Evolutionary conservation across 1,139 yeast genomes (phyloP).

Genomic region (Magnusiomyces starmeri): DNA sequence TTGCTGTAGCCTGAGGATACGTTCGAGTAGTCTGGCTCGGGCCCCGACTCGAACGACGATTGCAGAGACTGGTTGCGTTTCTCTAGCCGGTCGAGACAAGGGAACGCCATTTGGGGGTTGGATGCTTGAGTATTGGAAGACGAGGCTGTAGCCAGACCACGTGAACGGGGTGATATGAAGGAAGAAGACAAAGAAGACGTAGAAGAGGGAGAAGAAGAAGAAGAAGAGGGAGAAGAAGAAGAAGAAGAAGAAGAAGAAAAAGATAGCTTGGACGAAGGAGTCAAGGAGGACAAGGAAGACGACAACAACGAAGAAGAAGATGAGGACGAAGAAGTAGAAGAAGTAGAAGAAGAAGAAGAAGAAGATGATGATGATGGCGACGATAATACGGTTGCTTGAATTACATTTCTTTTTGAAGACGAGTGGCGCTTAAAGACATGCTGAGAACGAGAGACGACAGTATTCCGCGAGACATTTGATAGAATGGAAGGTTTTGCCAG

Average conservation of each 20-base stretch:
- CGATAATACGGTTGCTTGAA: no score
- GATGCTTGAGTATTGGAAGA: conserved; percentile 26
- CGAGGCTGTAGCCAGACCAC: conserved; percentile 9
- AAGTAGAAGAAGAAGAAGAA: not conserved
- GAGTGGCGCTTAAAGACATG: no score
- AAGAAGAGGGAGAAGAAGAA: not conserved
- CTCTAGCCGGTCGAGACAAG: conserved; percentile 77
- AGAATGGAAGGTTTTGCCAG: no score
- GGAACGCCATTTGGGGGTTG: conserved; percentile 68
- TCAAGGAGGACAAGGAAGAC: not conserved
- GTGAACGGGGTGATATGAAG: not conserved
- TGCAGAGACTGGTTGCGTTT: conserved; percentile 41
- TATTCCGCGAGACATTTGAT: no score
- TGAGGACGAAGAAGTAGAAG: not conserved
- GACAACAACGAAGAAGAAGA: not conserved
- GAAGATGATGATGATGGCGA: no score
- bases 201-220: not conserved
- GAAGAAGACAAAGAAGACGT: not conserved
- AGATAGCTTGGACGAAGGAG: no score
- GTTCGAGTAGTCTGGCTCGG: conserved; percentile 77
- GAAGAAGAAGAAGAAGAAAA: not conserved
- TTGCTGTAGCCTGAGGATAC: conserved; percentile 62
- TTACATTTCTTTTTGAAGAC: not conserved
- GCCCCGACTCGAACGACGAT: conserved; percentile 47
- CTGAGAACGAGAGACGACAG: no score